A percentile compares a stretch with the other conserved stretches of the same genome.
These are phyloP conservation scores for Aspergillus ellipticus DNA, from an alignment of 495 filamentous ascomycete species.

Conservation along the genomic window DNA sequence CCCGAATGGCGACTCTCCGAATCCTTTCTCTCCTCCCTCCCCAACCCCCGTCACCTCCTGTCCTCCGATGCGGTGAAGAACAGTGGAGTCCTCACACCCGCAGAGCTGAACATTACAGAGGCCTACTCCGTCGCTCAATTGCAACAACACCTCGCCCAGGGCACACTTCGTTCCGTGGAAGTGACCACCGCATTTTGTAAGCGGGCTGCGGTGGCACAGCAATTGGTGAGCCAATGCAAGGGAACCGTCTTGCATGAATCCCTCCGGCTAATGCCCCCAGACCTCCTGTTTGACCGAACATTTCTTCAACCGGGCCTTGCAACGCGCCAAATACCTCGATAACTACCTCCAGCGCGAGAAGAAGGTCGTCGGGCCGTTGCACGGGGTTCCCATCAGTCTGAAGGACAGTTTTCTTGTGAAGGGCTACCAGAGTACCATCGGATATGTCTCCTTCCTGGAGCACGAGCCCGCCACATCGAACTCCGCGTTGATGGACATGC, in stretches of 20 bases:
- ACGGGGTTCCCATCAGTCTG: conserved; percentile 59
- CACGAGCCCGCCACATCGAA: conserved; percentile 40
- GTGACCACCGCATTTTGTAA: background rate
- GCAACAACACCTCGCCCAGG: background rate
- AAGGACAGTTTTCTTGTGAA: conserved; percentile 60
- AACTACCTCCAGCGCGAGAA: conserved; percentile 27
- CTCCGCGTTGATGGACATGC: conserved; percentile 34
- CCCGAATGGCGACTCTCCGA: conserved; percentile 22
- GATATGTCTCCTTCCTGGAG: conserved; percentile 47
- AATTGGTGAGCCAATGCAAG: conserved; percentile 45
- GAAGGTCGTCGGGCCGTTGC: conserved; percentile 54
- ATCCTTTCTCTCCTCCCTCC: conserved; percentile 2
- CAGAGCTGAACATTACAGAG: conserved; percentile 1
- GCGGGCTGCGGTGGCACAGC: background rate
- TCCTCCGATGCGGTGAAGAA: conserved; percentile 16
- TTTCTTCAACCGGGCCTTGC: conserved; percentile 34
- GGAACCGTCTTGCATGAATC: conserved; percentile 27
- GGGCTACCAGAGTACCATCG: conserved; percentile 35
- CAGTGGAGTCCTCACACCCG: conserved; percentile 21
- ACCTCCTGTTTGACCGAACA: conserved; percentile 43
- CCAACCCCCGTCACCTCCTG: conserved; percentile 13
- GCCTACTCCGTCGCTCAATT: background rate
- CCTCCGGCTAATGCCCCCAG: conserved; percentile 13
- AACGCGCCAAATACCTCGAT: conserved; percentile 43
- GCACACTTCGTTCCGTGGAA: background rate